phyloP scores from a whole-genome alignment of 2,329 filamentous ascomycete species.

The Aspergillus proliferans region DNA sequence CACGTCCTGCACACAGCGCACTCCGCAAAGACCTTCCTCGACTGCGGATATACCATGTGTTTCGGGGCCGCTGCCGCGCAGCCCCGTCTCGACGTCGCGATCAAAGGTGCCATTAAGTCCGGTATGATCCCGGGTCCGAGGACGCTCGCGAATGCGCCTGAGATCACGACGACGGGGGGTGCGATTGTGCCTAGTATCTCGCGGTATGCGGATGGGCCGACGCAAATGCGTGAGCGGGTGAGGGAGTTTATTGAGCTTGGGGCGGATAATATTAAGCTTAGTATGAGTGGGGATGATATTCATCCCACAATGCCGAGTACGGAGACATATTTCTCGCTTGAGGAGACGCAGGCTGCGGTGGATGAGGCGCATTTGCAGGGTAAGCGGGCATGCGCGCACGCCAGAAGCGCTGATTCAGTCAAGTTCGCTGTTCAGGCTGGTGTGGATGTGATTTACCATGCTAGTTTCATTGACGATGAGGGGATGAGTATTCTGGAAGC shows the following conservation, averaged over 20 bases:
- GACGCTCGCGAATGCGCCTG: conserved; percentile 44
- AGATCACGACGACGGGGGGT: conserved; percentile 43
- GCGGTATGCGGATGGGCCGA: conserved; percentile 37
- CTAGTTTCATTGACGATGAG: conserved; percentile 39
- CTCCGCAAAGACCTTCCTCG: conserved; percentile 41
- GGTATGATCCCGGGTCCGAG: conserved; percentile 45
- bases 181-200: conserved; percentile 40
- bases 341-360: conserved; percentile 44
- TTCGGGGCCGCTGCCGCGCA: conserved; percentile 43
- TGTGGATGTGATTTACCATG: conserved; percentile 46
- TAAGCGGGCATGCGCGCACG: conserved; percentile 38
- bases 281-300: conserved; percentile 35
- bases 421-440: conserved; percentile 40
- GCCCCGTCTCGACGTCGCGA: conserved; percentile 41
- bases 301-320: conserved; percentile 23
- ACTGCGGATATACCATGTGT: conserved; percentile 41
- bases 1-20: conserved; percentile 42
- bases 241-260: conserved; percentile 31
- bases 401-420: conserved; percentile 40
- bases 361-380: conserved; percentile 37
- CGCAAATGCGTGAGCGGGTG: conserved; percentile 37
- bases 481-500: conserved; percentile 26
- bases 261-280: conserved; percentile 42
- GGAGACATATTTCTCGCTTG: conserved; percentile 43
- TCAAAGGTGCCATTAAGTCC: conserved; percentile 45